A percentile compares a stretch with the other conserved stretches of the same genome.
phyloP scores from a whole-genome alignment of 2,329 filamentous ascomycete genomes.

The Cryphonectria japonica region DNA sequence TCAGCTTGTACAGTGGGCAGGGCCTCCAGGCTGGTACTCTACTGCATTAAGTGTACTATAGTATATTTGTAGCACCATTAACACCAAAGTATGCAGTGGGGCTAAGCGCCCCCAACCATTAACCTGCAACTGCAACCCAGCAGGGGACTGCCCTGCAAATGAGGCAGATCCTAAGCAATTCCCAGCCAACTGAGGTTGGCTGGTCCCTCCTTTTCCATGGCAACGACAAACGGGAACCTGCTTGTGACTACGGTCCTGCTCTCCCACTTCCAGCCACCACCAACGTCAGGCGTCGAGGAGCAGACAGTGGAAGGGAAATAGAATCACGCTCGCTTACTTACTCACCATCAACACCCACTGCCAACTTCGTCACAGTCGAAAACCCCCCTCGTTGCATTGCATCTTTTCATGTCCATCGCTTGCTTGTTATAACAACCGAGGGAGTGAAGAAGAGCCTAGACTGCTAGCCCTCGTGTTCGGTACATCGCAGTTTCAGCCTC shows the following conservation, averaged over 20 bases:
- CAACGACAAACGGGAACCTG: conserved; percentile 21
- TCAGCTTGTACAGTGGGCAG: neutral
- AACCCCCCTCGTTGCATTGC: conserved; percentile 3
- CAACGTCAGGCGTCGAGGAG: conserved; percentile 24
- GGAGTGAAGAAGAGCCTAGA: neutral
- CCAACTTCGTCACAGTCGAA: conserved; percentile 1
- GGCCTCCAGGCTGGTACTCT: neutral
- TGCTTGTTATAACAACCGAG: neutral
- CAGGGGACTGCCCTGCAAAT: conserved; percentile 4
- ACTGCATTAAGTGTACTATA: neutral
- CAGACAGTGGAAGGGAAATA: conserved; percentile 4
- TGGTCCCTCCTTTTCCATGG: conserved; percentile 24
- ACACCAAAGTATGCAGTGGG: neutral
- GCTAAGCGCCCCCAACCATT: neutral
- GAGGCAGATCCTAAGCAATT: neutral
- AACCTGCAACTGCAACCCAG: neutral
- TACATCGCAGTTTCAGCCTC: conserved; percentile 21
- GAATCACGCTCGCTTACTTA: conserved; percentile 1
- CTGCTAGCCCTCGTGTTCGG: conserved; percentile 16
- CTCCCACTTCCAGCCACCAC: conserved; percentile 15
- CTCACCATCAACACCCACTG: neutral
- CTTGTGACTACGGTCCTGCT: conserved; percentile 16
- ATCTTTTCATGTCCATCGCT: conserved; percentile 2
- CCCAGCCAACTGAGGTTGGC: conserved; percentile 1
- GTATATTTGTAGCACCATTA: neutral